phyloP scores from a whole-genome alignment of 75 land plant genomes.

The Chamaecyparis obtusa region DNA sequence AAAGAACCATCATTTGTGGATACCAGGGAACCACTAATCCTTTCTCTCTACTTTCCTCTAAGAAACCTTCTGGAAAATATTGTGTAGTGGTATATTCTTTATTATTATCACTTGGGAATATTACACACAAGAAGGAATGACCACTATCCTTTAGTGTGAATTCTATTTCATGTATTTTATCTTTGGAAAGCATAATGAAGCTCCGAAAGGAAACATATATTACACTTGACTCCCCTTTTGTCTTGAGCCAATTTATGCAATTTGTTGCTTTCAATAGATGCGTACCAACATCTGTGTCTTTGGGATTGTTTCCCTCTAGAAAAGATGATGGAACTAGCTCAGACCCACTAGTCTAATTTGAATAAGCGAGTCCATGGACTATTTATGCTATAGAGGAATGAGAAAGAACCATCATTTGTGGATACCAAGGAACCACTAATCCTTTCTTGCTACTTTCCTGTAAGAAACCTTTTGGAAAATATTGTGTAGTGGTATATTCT shows the following conservation, averaged over 20 bases:
- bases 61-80: slow-evolving; percentile 13
- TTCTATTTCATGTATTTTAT: slow-evolving; percentile 20
- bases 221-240: slow-evolving; percentile 13
- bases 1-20: slow-evolving; percentile 29
- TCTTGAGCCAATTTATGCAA: slow-evolving; percentile 38
- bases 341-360: not conserved
- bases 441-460: slow-evolving; percentile 11
- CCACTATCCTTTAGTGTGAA: slow-evolving; percentile 30
- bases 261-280: not conserved
- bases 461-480: slow-evolving; percentile 13
- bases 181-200: slow-evolving; percentile 7
- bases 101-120: too few species aligned
- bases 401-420: slow-evolving; percentile 28
- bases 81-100: not conserved
- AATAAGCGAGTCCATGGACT: not conserved
- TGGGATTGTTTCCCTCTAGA: not conserved
- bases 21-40: slow-evolving; percentile 9
- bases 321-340: not conserved
- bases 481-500: not conserved
- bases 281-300: not conserved
- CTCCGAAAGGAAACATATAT: slow-evolving; percentile 43
- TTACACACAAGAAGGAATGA: slow-evolving; percentile 8
- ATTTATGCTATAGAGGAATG: slow-evolving; percentile 25
- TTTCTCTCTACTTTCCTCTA: slow-evolving; percentile 7
- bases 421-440: slow-evolving; percentile 4